phyloP scores from a whole-genome alignment of 2,329 filamentous ascomycete species.

The Chaetomiaceae sp. region DNA sequence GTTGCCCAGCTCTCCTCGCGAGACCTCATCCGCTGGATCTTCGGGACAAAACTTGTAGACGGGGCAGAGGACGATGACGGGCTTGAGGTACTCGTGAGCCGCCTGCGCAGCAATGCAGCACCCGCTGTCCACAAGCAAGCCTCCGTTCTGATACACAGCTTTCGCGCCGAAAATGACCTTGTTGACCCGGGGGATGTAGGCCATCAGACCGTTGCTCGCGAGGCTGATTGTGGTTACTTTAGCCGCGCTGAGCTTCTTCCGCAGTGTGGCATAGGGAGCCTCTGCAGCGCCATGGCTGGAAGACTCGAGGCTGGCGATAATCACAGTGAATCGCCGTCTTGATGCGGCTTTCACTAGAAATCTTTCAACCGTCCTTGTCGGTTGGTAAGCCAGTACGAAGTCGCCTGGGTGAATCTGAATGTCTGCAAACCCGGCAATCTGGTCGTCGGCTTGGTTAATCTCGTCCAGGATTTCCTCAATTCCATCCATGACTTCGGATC shows the following conservation, averaged over 20 bases:
- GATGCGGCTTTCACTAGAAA: conserved; percentile 84
- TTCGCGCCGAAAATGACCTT: conserved; percentile 91
- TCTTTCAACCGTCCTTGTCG: conserved; percentile 79
- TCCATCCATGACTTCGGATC: conserved; percentile 86
- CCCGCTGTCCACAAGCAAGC: conserved; percentile 79
- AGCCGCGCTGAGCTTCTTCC: conserved; percentile 70
- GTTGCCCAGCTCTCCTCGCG: conserved; percentile 81
- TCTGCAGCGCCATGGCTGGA: conserved; percentile 36
- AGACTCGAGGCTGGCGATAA: conserved; percentile 66
- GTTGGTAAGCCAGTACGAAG: conserved; percentile 83
- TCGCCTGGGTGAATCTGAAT: conserved; percentile 93
- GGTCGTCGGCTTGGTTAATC: conserved; percentile 85
- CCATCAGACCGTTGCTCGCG: conserved; percentile 79
- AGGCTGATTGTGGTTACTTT: conserved; percentile 82
- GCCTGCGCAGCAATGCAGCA: conserved; percentile 78
- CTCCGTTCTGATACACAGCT: conserved; percentile 82
- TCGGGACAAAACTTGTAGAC: conserved; percentile 93
- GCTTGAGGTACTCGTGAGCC: conserved; percentile 74
- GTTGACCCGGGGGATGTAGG: conserved; percentile 91
- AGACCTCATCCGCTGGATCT: conserved; percentile 77
- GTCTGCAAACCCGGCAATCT: conserved; percentile 82
- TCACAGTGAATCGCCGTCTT: conserved; percentile 87
- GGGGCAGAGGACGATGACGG: conserved; percentile 83
- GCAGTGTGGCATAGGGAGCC: conserved; percentile 52
- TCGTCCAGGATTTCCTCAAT: conserved; percentile 97